These are phyloP conservation scores for Clitoria ternatea DNA, from an alignment of 306 rosid species.

Conservation along the genomic window DNA sequence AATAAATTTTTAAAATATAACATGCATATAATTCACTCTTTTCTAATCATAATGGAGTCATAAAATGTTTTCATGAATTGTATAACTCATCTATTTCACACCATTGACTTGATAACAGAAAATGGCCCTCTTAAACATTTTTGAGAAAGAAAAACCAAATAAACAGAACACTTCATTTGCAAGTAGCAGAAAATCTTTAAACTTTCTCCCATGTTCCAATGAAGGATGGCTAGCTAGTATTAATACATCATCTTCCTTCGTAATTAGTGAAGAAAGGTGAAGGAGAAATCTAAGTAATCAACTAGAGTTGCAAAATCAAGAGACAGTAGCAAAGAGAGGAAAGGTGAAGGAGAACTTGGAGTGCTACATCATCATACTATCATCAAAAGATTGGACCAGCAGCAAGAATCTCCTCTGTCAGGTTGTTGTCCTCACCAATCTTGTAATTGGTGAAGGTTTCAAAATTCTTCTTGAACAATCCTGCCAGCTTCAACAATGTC, in stretches of 20 bases:
- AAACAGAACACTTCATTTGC: background rate
- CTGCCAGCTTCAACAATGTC: constrained; percentile 56
- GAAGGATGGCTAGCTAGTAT: background rate
- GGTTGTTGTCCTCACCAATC: constrained; percentile 52
- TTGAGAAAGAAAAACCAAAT: background rate
- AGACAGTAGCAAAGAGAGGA: background rate
- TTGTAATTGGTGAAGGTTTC: constrained; percentile 53
- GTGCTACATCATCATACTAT: constrained; percentile 10
- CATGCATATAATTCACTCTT: too few relatives aligned
- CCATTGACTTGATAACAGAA: too few relatives aligned
- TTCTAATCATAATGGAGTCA: too few relatives aligned
- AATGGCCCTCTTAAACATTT: too few relatives aligned
- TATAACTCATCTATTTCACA: too few relatives aligned
- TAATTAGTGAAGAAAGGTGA: too few relatives aligned
- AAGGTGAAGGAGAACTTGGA: too few relatives aligned
- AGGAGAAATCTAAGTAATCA: background rate
- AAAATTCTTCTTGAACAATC: constrained; percentile 71
- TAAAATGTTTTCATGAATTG: too few relatives aligned
- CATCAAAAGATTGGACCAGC: constrained; percentile 64
- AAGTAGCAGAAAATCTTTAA: background rate
- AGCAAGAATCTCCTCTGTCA: constrained; percentile 73
- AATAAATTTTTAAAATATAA: too few relatives aligned
- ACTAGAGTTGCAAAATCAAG: background rate
- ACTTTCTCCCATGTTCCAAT: background rate
- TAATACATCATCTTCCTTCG: background rate